Evolutionary conservation across 306 rosid genomes (phyloP), one percentile per base, ranked within the genome.

Genomic region (Morella rubra): DNA sequence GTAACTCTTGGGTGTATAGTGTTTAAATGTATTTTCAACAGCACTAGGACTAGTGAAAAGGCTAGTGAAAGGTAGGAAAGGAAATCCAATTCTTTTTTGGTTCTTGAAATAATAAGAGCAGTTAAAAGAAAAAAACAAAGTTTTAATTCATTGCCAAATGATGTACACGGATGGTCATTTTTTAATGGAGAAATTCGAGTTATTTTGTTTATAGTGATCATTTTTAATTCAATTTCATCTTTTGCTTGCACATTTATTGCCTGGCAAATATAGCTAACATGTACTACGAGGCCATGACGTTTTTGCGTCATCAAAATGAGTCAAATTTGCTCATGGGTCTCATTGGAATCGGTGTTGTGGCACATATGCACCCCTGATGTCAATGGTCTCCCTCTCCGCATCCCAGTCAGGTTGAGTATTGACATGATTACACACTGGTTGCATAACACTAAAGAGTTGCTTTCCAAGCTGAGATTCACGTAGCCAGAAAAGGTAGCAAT

Each of bases 1-100:
- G 81, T 71, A 69, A 62, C 80, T 73, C 24, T 71, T 73, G 71
- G 11, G 65, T 81, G 90, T 88, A 83, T 81, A 82, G 52, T 64
- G 65, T 71, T 74, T 79, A 51, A 27, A 40, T 89, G 82, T 87
- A 83, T 81, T 76, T 68, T 80, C 80, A 73, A 80, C 52, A 79
- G 52, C 74, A 59, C 32, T 77, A 84, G 89, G 80, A 81, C 73
- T 73, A 40, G 49, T 58, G 67, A 49, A 67, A 79, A 78, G 70
- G 83, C 70, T 78, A 27, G 78, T 49, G 14, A 74, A 69, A 81
- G 52, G 74, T 78, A 80, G 81, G 79, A 60, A 37, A 66, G 47
- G 73, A 77, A 61, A 54, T 49, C 44, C 68, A 54, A 81, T 83
- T 81, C 62, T 70, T 82, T 81, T 81, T 78, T 12, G 14, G 72